Evolutionary conservation across 257 asterid genomes (phyloP).

Genomic region (Solanum acaule): DNA sequence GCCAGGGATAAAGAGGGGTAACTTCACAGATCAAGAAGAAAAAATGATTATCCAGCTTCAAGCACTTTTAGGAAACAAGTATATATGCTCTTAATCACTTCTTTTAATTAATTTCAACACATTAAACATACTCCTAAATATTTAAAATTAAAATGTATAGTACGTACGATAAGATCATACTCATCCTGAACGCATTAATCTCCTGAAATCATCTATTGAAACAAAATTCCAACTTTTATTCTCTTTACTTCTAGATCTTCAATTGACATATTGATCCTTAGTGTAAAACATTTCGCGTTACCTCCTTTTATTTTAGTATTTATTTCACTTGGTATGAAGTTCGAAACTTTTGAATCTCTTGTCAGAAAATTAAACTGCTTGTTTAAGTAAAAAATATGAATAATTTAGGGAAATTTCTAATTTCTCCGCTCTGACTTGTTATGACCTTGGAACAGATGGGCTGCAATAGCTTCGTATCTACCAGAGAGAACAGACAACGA

Average conservation of each 20-base stretch:
- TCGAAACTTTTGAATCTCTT: too few species aligned
- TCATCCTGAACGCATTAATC: not conserved
- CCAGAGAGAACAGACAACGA: constrained; percentile 98
- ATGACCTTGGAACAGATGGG: constrained; percentile 55
- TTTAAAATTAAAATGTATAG: not conserved
- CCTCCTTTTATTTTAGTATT: not conserved
- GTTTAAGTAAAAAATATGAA: not conserved
- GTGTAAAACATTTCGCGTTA: not conserved
- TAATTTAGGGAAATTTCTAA: not conserved
- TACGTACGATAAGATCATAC: not conserved
- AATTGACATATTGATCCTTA: not conserved
- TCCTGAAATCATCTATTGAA: not conserved
- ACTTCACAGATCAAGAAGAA: constrained; percentile 76
- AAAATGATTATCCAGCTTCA: constrained; percentile 90
- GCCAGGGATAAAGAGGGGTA: constrained; percentile 95
- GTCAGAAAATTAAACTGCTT: not conserved
- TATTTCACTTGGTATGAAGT: not conserved
- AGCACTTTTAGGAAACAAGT: constrained; percentile 96
- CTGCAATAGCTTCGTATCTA: constrained; percentile 93
- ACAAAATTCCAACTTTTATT: not conserved
- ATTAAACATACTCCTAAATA: not conserved
- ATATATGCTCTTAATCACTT: not conserved
- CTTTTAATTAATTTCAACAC: not conserved
- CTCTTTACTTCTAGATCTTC: not conserved
- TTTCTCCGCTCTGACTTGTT: not conserved